Base-by-base conservation (phyloP, 495 filamentous ascomycete genomes). In the Chlorociboria aeruginascens region DNA sequence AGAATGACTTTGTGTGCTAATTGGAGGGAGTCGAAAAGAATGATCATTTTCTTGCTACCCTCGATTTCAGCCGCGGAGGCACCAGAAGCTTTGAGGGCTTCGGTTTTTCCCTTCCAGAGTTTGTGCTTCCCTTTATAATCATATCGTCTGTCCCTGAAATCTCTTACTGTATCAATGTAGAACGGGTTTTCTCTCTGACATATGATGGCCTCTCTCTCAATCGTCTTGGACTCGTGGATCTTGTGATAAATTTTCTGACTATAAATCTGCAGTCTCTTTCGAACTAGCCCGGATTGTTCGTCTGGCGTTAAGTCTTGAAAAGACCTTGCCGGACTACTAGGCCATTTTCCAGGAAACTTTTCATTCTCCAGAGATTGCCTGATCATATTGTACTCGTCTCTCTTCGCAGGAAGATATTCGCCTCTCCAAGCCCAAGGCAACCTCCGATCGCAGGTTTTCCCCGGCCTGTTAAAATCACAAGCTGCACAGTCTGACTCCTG, bases 181-280 rank as follows among this genome's bases (percentile, higher is more conserved):
- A 99, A 99, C 0, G 92, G 92, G 53, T 99, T 99, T 63, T 99
- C 92, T 48, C 92, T 77, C 59, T 99, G 92, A 63, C 92, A 99
- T 52, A 99, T 96, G 59, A 99, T 95, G 2, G 92, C 92, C 58
- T 97, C 92, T 43, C 88, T 80, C 49, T 92, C 85, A 53, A 95
- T 88, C 0, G 89, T 97, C 48, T 83, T 90, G 12, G 85, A 82
- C 49, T 96, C 93, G 60, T 95, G 92, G 51, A 99, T 96, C 60
- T 96, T 97, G 72, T 99, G 90, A 62, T 99, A 99, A 49, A 99
- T 93, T 65, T 97, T 97, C 64, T 96, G 95, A 61, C 85, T 90
- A 69, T 95, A 99, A 36, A 89, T 79, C 49, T 85, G 83, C 32
- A 99, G 66, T 38, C 92, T 76, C 57, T 97, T 99, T 58, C 90